Percentiles rank a stretch among this genome's conserved stretches.
phyloP scores from a whole-genome alignment of 495 filamentous ascomycete species.

The Oleoguttula mirabilis region DNA sequence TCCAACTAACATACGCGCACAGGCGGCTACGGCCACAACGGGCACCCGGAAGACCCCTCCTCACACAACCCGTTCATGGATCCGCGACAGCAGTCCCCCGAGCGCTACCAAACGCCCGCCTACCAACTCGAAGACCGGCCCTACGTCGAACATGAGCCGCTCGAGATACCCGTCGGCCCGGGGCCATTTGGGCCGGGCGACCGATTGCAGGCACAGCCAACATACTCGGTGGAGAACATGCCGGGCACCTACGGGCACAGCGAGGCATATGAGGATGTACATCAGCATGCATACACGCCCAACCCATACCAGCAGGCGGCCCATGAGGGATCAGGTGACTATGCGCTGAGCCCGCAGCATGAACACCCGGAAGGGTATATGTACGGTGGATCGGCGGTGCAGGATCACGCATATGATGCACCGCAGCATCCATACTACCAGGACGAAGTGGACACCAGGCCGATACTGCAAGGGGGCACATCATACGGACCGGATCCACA shows the following conservation, averaged over 20 bases:
- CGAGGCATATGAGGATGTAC: conserved; percentile 45
- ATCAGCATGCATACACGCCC: conserved; percentile 29
- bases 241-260: conserved; percentile 58
- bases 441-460: conserved; percentile 46
- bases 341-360: conserved; percentile 68
- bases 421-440: conserved; percentile 31
- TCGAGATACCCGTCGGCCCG: conserved; percentile 54
- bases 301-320: conserved; percentile 29
- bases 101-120: conserved; percentile 15
- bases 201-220: conserved; percentile 57
- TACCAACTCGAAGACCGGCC: conserved; percentile 24
- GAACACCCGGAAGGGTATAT: conserved; percentile 56
- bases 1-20: not conserved
- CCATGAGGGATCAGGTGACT: conserved; percentile 46
- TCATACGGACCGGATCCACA: conserved; percentile 47
- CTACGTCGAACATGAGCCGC: conserved; percentile 19
- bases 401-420: conserved; percentile 28
- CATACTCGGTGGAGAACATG: conserved; percentile 73
- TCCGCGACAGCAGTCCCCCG: conserved; percentile 15
- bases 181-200: conserved; percentile 41
- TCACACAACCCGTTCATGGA: conserved; percentile 22
- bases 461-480: conserved; percentile 46
- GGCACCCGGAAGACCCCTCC: conserved; percentile 5
- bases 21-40: conserved; percentile 12
- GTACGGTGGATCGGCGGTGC: conserved; percentile 35